Base-by-base conservation (phyloP, 768 basidiomycete genomes). In the Suillus brevipes region DNA sequence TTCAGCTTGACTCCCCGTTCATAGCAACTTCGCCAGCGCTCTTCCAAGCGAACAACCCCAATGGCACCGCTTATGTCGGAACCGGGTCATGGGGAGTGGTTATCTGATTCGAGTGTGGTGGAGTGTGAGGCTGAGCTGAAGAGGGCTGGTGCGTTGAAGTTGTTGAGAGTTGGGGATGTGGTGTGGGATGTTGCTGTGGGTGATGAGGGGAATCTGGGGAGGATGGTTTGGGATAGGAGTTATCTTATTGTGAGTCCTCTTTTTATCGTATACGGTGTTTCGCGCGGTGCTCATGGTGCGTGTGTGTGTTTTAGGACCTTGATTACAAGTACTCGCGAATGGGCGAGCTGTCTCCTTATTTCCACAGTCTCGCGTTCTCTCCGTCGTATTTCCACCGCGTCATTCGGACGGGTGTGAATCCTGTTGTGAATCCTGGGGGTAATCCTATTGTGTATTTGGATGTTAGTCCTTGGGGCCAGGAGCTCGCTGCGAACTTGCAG, bases 311-410 rank as follows among this genome's bases (percentile, higher is more conserved):
- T 16, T 71, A 95, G 93, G 93, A 95, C 77, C 81, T 95, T 63
- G 93, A 95, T 74, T 94, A 92, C 74, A 87, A 87, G 23, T 95
- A 90, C 75, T 91, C 91, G 16, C 73, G 83, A 1, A 81, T 86
- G 42, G 92, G 92, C 6, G 92, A 94, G 71, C 77, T 94, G 36
- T 91, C 94, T 23, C 87, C 86, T 69, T 93, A 93, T 75, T 80
- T 95, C 66, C 90, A 90, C 55, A 87, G 89, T 13, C 75, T 95
- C 49, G 90, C 91, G 2, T 92, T 94, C 72, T 84, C 94, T 20
- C 94, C 94, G 1, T 94, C 93, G 25, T 94, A 94, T 77, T 95
- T 94, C 81, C 91, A 95, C 74, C 87, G 90, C 45, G 90, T 94
- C 52, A 87, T 95, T 63, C 85, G 91, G 23, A 88, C 87, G 0